Base-by-base conservation (phyloP, 1,139 yeast species). In the Meyerozyma athensensis region DNA sequence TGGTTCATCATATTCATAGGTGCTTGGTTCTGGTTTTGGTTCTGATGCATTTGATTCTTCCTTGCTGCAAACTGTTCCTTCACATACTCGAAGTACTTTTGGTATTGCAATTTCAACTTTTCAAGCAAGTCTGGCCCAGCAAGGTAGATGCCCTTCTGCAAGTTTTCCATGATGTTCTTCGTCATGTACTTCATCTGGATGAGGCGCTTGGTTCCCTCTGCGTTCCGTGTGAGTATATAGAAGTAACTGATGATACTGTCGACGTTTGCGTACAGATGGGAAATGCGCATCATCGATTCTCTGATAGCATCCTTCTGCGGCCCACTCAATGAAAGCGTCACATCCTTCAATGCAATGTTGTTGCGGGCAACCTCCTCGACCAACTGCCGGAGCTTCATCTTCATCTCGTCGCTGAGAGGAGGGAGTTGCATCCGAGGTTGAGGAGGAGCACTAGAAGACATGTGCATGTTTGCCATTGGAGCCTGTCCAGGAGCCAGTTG, bases 171-270 rank as follows among this genome's bases (percentile, higher is more conserved):
- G 43, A 86, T 84, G 54, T 81, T 83, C 50, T 79, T 81, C 33
- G 86, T 78, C 83, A 86, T 82, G 44, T 79, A 72, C 58, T 86
- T 81, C 72, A 86, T 78, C 55, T 85, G 92, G 43, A 87, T 70
- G 44, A 87, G 72, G 45, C 86, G 74, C 50, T 79, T 79, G 1
- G 95, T 83, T 5, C 86, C 90, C 39, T 79, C 86, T 34, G 72
- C 74, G 54, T 83, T 85, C 49, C 81, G 77, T 1, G 94, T 82
- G 40, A 86, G 68, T 42, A 82, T 74, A 53, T 75, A 86, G 50
- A 85, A 86, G 53, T 85, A 80, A 33, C 94, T 87, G 36, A 86
- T 79, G 36, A 86, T 70, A 44, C 81, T 81, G 53, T 86, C 95
- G 17, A 84, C 84, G 47, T 81, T 74, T 34, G 79, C 69, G 56